Base-by-base conservation (phyloP, 345 rosid genomes). In the Dipteronia dyeriana region DNA sequence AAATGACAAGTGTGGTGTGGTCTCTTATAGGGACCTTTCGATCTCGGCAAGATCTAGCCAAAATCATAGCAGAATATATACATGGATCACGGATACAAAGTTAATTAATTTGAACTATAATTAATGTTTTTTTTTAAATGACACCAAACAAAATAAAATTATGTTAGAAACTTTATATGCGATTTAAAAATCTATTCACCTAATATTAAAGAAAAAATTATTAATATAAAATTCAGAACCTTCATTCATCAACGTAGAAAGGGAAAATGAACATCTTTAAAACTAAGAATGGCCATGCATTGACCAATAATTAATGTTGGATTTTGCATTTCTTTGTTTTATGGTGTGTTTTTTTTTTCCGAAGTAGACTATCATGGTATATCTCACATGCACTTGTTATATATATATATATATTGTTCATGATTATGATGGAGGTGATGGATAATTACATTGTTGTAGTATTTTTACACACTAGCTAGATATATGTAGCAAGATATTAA, bases 31-130 rank as follows among this genome's bases (percentile, higher is more conserved):
- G 82, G 68, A 53, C 82, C 76, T 66, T 43, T 20, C 8, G 78
- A 76, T 79, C 45, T 69, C 47, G 78, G 82, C 86, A 74, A 59
- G 72, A 78, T 49, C 49, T 57, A 82, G 63, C 74, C 85, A 47
- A 61, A 75, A 77, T 64, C 43, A 84, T 84, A 74, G 49, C 43
- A 25, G n/a, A 45, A 29, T 41, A 31, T 41, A 14, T 16, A 47
- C 5, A 31, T 59, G 73, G 38, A 4, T 56, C 75, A 5, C 1
- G 26, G 26, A 26, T 34, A 4, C 4, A 34, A 34, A 34, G 38
- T 6, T 34, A 34, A 34, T 34, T 34, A 34, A 34, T 4, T 34
- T 34, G 38, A 6, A 34, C 38, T 34, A 4, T 34, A 3, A 34
- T 34, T 34, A 34, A 34, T 34, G 38, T 34, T 34, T 34, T n/a